Percentiles rank a stretch among this genome's conserved stretches.
phyloP scores from a whole-genome alignment of 352 stramenopile species.

The Globisporangium cederbergense region DNA sequence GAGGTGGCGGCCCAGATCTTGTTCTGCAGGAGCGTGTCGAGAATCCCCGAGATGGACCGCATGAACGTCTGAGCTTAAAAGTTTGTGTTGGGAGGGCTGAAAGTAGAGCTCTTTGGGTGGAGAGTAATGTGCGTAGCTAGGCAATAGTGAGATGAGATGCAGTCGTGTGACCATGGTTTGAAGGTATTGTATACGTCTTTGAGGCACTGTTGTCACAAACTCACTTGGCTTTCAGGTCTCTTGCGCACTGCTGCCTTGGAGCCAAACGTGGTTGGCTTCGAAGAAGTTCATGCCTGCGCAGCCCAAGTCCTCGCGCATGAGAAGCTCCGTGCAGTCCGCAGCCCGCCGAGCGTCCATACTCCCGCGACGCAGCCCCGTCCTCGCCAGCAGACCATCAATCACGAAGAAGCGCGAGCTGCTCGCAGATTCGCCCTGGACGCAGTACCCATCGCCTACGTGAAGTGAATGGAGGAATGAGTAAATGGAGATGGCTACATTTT shows the following conservation, averaged over 20 bases:
- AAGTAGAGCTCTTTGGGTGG: no score
- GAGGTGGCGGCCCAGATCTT: slow-evolving; percentile 75
- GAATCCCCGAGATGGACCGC: slow-evolving; percentile 81
- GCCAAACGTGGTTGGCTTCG: no score
- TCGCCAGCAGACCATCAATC: background rate
- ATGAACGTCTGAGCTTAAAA: slow-evolving; percentile 47
- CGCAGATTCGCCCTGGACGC: no score
- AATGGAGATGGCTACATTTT: background rate
- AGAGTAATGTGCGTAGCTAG: no score
- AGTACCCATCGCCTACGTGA: background rate
- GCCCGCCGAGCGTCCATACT: slow-evolving; percentile 2
- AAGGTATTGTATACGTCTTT: no score
- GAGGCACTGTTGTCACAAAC: no score
- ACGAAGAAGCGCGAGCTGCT: background rate
- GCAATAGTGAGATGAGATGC: no score
- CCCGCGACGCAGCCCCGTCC: background rate
- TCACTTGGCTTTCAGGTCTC: no score
- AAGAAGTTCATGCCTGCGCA: background rate
- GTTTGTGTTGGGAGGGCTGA: no score
- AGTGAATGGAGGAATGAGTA: no score
- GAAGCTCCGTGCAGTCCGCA: background rate
- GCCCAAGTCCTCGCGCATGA: background rate
- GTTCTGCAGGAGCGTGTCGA: slow-evolving; percentile 73
- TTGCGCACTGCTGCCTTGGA: no score
- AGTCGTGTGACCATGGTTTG: no score